Percentiles rank a stretch among this genome's conserved stretches.
phyloP scores from a whole-genome alignment of 2,329 filamentous ascomycete species.

The Acrodontium crateriforme region DNA sequence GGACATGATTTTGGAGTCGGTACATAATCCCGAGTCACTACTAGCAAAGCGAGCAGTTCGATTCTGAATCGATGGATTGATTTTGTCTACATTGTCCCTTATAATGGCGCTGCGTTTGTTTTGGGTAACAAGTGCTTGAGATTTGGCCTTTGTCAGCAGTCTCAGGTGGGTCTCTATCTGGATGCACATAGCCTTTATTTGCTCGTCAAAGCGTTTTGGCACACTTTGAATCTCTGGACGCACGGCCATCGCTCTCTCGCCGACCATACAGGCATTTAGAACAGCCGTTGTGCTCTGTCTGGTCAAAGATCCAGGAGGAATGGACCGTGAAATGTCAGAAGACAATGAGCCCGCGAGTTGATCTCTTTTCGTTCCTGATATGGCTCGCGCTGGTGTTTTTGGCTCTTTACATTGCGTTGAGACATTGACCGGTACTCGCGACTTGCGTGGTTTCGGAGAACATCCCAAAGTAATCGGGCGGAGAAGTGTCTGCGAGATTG shows the following conservation, averaged over 20 bases:
- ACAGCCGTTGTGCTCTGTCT: slow-evolving; percentile 3
- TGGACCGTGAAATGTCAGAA: slow-evolving; percentile 3
- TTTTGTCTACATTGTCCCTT: too few species aligned
- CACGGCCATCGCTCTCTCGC: slow-evolving; percentile 2
- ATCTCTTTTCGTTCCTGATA: too few species aligned
- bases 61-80: too few species aligned
- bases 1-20: neutral
- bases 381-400: too few species aligned
- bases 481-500: neutral
- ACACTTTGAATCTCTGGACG: too few species aligned
- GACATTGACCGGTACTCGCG: too few species aligned
- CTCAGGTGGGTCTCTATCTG: slow-evolving; percentile 23
- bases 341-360: too few species aligned
- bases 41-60: neutral
- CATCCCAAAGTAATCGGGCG: neutral
- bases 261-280: slow-evolving; percentile 4
- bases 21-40: neutral
- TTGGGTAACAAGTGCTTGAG: neutral
- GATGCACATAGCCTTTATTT: slow-evolving; percentile 15
- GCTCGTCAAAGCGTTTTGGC: too few species aligned
- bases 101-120: too few species aligned
- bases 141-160: slow-evolving; percentile 16
- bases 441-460: too few species aligned
- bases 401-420: too few species aligned
- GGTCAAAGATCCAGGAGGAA: slow-evolving; percentile 5